Evolutionary conservation across 1,284 basidiomycete genomes (phyloP), one percentile per base, ranked within the genome.

Genomic region (Anthracocystis panici-leucophaei): DNA sequence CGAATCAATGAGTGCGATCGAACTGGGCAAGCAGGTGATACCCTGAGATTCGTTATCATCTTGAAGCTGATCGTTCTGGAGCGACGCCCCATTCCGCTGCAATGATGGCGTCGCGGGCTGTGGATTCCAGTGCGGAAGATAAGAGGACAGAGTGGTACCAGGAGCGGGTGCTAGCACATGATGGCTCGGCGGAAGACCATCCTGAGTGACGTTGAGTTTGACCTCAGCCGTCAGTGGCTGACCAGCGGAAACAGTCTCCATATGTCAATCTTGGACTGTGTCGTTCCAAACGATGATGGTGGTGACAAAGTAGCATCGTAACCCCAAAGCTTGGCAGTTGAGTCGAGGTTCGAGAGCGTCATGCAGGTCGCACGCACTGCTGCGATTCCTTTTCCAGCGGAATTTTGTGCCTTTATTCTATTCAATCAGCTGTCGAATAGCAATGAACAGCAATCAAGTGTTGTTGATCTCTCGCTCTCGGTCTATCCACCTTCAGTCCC

Each of bases 101-200:
- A 23, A 12, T 7, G 53, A 18, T 5, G 42, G 33, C 5, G 48
- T 33, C 35, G 55, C 42, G 1, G 72, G 72, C 18, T 70, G 67
- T 29, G 72, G 55, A 40, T 65, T 51, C 72, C 72, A 75, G 38
- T 70, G 72, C 7, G 72, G 72, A 7, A 75, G 48, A 33, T 75
- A 75, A 31, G 72, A 75, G 2, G 72, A 65, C 18, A 71, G 67
- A 33, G 74, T 73, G 20, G 74, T 73, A 11, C 74, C 74, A 12
- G 65, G 65, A n/a, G 74, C 65, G 1, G 74, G 74, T 12, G 74
- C 69, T 25, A 77, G 65, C 5, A 77, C 74, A 45, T 77, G 74
- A 23, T 77, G 74, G 48, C 61, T 68, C 3, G 71, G 71, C 3
- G 65, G 55, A 10, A 67, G 48, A 23, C 60, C 64, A 41, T 64